A percentile compares a stretch with the other conserved stretches of the same genome.
phyloP scores from a whole-genome alignment of 768 basidiomycete genomes.

The Mycena vulgaris region DNA sequence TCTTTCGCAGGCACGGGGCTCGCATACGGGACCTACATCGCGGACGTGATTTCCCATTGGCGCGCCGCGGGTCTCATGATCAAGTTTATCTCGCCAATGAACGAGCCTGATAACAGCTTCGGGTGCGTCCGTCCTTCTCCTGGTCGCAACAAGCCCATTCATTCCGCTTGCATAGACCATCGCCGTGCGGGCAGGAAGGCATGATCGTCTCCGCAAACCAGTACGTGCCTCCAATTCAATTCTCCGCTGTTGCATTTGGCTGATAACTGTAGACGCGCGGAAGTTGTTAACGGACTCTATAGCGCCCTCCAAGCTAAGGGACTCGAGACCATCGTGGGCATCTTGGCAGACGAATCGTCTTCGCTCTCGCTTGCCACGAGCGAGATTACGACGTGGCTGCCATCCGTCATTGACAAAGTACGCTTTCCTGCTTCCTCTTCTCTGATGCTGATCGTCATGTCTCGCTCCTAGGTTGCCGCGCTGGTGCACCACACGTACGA shows the following conservation, averaged over 20 bases:
- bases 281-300: conserved; percentile 56
- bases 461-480: conserved; percentile 53
- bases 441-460: not conserved
- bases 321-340: conserved; percentile 51
- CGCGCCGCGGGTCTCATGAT: conserved; percentile 53
- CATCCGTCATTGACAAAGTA: conserved; percentile 51
- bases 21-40: conserved; percentile 58
- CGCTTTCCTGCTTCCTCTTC: not conserved
- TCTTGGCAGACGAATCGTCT: conserved; percentile 60
- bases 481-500: conserved; percentile 64
- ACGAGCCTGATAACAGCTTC: conserved; percentile 58
- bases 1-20: not conserved
- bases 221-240: conserved; percentile 38
- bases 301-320: conserved; percentile 50
- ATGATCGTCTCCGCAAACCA: conserved; percentile 59
- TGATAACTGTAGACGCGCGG: conserved; percentile 50
- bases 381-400: conserved; percentile 53
- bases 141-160: not conserved
- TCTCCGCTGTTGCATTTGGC: not conserved
- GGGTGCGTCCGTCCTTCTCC: conserved; percentile 16
- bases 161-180: conserved; percentile 38
- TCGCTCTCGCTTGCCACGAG: conserved; percentile 46
- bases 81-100: conserved; percentile 60
- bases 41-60: conserved; percentile 60
- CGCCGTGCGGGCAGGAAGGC: conserved; percentile 62